Percentiles rank a stretch among this genome's conserved stretches.
These are phyloP conservation scores for Myrica gale DNA, from an alignment of 306 rosid genomes.

Conservation along the genomic window DNA sequence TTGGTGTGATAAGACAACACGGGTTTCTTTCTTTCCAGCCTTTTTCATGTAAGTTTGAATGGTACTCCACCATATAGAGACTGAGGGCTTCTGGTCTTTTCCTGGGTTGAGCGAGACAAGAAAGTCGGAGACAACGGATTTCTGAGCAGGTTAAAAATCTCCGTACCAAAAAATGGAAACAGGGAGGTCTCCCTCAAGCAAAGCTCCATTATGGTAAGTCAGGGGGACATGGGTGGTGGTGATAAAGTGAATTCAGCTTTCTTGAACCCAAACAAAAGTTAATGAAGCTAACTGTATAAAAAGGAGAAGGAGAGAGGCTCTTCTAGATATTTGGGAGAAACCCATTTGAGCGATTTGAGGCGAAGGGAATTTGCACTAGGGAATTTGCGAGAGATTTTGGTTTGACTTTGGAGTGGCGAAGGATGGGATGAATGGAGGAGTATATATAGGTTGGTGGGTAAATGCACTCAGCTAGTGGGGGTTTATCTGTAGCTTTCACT, in stretches of 20 bases:
- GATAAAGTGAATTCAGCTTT: slow-evolving; percentile 32
- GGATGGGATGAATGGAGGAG: background rate
- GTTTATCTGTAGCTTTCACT: slow-evolving; percentile 14
- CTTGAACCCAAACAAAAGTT: slow-evolving; percentile 23
- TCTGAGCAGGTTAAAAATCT: slow-evolving; percentile 22
- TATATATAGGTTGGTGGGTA: slow-evolving; percentile 28
- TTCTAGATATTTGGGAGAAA: slow-evolving; percentile 4
- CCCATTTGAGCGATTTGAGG: slow-evolving; percentile 9
- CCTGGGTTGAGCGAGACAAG: slow-evolving; percentile 26
- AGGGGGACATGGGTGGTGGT: slow-evolving; percentile 21
- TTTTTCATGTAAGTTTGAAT: slow-evolving; percentile 32
- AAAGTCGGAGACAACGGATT: slow-evolving; percentile 31
- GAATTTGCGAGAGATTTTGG: background rate
- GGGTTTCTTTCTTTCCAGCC: slow-evolving; percentile 22
- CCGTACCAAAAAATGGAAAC: slow-evolving; percentile 41
- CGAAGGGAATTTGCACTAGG: background rate
- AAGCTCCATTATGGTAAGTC: slow-evolving; percentile 28
- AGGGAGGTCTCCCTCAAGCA: slow-evolving; percentile 30
- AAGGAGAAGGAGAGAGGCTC: background rate
- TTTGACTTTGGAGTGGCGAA: background rate
- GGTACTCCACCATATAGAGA: slow-evolving; percentile 36
- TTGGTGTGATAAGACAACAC: slow-evolving; percentile 19
- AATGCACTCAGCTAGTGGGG: slow-evolving; percentile 13
- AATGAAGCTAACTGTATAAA: slow-evolving; percentile 4
- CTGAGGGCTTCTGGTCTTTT: slow-evolving; percentile 8